Percentiles rank a stretch among this genome's conserved stretches.
Conservation (phyloP, 164 flowering plant species). For the Chimonanthus salicifolius region DNA sequence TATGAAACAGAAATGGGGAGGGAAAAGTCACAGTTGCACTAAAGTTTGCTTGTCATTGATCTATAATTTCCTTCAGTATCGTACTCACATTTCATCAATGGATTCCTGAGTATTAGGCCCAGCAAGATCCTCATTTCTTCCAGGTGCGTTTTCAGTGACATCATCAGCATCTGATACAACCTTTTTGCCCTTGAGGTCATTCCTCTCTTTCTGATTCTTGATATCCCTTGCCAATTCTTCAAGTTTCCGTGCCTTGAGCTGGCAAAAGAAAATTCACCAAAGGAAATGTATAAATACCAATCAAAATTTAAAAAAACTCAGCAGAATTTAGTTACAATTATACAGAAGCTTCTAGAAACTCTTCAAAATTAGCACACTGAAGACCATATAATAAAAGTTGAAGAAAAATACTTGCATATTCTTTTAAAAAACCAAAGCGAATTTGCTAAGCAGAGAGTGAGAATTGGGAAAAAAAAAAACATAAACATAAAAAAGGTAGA, state of each 20-base stretch:
- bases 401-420: too few relatives aligned
- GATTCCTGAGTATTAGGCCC: constrained; percentile 39
- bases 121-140: constrained; percentile 9
- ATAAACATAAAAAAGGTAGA: too few relatives aligned
- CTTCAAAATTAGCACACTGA: too few relatives aligned
- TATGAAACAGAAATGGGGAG: neutral
- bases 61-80: too few relatives aligned
- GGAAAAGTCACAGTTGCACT: too few relatives aligned
- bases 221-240: constrained; percentile 60
- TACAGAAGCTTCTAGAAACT: neutral
- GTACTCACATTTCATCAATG: constrained; percentile 65
- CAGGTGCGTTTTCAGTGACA: constrained; percentile 6
- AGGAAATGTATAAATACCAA: neutral
- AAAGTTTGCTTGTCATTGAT: too few relatives aligned
- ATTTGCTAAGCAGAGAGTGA: too few relatives aligned
- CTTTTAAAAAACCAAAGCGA: too few relatives aligned
- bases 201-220: constrained; percentile 35
- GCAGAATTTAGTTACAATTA: neutral
- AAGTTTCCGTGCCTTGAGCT: constrained; percentile 68
- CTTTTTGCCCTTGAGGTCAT: constrained; percentile 51
- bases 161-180: constrained; percentile 20
- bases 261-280: neutral
- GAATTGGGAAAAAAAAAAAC: too few relatives aligned
- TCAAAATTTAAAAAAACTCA: neutral
- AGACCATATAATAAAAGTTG: too few relatives aligned